Evolutionary conservation across 75 land plant genomes (phyloP), one percentile per base, ranked within the genome.

Genomic region (Selaginella moellendorffii): DNA sequence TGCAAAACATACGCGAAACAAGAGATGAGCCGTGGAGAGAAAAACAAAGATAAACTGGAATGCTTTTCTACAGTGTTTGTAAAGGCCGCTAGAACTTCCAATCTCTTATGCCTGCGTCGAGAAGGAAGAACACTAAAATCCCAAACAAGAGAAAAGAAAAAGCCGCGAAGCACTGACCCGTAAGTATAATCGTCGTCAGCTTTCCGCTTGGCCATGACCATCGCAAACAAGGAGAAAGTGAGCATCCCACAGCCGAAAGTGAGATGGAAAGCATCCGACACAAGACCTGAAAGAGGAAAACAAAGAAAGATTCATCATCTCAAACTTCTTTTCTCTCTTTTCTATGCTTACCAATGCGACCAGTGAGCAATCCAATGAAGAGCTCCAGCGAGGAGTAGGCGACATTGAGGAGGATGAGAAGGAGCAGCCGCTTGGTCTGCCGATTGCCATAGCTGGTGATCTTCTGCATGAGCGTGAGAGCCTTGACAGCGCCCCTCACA

Each of bases 21-120:
- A n/a, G n/a, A n/a, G n/a, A n/a, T n/a, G n/a, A n/a, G n/a, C n/a
- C n/a, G n/a, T n/a, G n/a, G n/a, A n/a, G n/a, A n/a, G n/a, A n/a
- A n/a, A n/a, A n/a, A n/a, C n/a, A n/a, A n/a, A n/a, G n/a, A n/a
- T n/a, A n/a, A n/a, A n/a, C n/a, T n/a, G n/a, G n/a, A n/a, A n/a
- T n/a, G n/a, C n/a, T n/a, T n/a, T n/a, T 88, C 82, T 85, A 92
- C 97, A 78, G 97, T 80, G 82, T 92, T 92, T 53, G 97, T 92
- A 29, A 92, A 88, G 53, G 97, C 97, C 63, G 97, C 71, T 67
- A 92, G 66, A 29, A 87, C 95, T 65, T 92, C 93, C 27, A 92
- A 68, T 66, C 97, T 77, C 71, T 92, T 88, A 72, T 79, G 87
- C 78, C 97, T 92, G 82, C 74, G 58, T 10, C 51, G 69, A 25